Evolutionary conservation across 306 rosid species (phyloP), one percentile per base, ranked within the genome.

Genomic region (Gillenia trifoliata): DNA sequence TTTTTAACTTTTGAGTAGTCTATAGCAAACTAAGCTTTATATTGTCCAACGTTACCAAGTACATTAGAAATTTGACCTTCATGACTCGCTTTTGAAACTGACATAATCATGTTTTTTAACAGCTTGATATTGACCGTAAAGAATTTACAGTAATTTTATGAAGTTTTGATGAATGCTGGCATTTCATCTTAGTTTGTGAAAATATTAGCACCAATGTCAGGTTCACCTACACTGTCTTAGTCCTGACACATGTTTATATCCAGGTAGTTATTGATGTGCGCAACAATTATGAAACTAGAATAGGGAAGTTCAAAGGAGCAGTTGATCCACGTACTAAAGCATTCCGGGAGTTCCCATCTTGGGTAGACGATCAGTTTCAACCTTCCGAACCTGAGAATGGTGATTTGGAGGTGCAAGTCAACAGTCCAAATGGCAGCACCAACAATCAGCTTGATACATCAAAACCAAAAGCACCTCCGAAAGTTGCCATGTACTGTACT

Each of bases 401-500:
- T 72, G 76, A 72, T 67, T 64, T 79, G 17, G 77, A 80, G 54
- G 72, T 34, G 25, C 74, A 78, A 54, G 61, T 19, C 40, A 66
- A 76, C 70, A 75, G 78, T 66, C 72, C 90, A 65, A 82, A 68
- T 72, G 73, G 54, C 66, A 79, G 70, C 64, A 79, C 47, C 68
- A 81, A 73, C 63, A 81, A 76, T 23, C 81, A 77, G 75, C 68
- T 11, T 28, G 85, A 76, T 33, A 80, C 34, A 80, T 71, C 81
- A 25, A 79, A 85, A 70, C 75, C 79, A 61, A 72, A 75, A 65
- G 64, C 85, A 84, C 92, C 93, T 22, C 86, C 45, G 15, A 90
- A 91, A 28, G 90, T 94, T 75, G 98, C 98, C 61, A 94, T 94
- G 98, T 94, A 91, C 85, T 94, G 97, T 86, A 94, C 98, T 0